Evolutionary conservation across 2,329 filamentous ascomycete genomes (phyloP), one percentile per base, ranked within the genome.

Genomic region (Curvularia sp.): DNA sequence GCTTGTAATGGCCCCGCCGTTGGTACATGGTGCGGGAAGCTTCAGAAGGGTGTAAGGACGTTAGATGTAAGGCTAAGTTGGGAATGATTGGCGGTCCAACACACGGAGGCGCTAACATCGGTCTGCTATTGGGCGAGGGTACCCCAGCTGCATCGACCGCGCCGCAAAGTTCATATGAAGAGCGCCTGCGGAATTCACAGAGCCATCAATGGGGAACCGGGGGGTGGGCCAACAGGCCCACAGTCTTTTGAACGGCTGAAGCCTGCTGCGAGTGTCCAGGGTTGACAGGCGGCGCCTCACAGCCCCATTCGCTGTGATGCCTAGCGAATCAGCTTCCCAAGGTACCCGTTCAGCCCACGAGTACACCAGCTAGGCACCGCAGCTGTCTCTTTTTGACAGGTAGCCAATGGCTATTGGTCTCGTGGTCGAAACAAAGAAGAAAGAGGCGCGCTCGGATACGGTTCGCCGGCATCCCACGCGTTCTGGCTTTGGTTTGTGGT

Each of bases 11-110:
- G 44, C 62, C 62, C 52, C 55, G 49, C 58, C 50, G 59, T 60
- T 38, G 58, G 55, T 61, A 57, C 61, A 67, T 69, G 66, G 61
- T 58, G 53, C 62, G 63, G 67, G 48, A 55, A 51, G 53, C 33
- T 58, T 47, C 22, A 41, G 38, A 53, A 61, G 57, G 52, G 53
- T 56, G 61, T 31, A 55, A 55, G 47, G 51, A 61, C 49, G 55
- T 56, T 58, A 39, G 52, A 48, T 42, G 38, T 52, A 50, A 39
- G 58, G 43, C 51, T 49, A 46, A 58, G 51, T 42, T 18, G 55
- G 55, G 39, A 43, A 55, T 61, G 52, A 63, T 61, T 54, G 55
- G 61, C 53, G 46, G 26, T n/a, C 43, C 41, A 53, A 58, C 61
- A 51, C 46, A 51, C 43, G 31, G 50, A 54, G 58, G 64, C 64